These are phyloP conservation scores for Saccharomycopsis amapae DNA, from an alignment of 805 yeast genomes.

Conservation along the genomic window DNA sequence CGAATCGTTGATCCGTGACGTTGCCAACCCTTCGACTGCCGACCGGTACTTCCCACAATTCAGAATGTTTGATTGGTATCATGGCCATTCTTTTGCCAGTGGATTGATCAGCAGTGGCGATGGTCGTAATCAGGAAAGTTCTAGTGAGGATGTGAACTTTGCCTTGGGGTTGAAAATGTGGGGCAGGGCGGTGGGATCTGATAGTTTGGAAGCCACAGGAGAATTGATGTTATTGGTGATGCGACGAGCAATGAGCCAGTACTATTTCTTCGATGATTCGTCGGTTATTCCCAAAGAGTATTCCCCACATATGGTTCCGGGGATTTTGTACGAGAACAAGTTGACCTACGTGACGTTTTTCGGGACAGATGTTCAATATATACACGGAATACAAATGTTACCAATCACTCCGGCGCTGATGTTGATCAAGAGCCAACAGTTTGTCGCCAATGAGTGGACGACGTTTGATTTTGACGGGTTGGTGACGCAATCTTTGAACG, in stretches of 20 bases:
- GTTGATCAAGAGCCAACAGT: slow-evolving; percentile 44
- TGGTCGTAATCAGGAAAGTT: slow-evolving; percentile 65
- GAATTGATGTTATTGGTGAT: slow-evolving; percentile 52
- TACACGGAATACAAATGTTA: slow-evolving; percentile 74
- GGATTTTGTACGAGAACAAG: slow-evolving; percentile 66
- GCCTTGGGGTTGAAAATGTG: slow-evolving; percentile 63
- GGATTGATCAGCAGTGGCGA: slow-evolving; percentile 57
- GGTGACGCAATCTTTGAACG: not conserved
- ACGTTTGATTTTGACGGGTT: slow-evolving; percentile 29
- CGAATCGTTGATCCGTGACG: slow-evolving; percentile 56
- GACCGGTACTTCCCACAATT: slow-evolving; percentile 57
- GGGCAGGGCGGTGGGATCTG: slow-evolving; percentile 53
- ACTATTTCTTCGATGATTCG: slow-evolving; percentile 58
- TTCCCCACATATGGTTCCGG: slow-evolving; percentile 53
- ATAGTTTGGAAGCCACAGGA: slow-evolving; percentile 44
- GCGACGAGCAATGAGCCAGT: slow-evolving; percentile 45
- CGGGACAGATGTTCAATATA: slow-evolving; percentile 52
- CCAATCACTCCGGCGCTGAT: slow-evolving; percentile 65
- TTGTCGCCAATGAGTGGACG: slow-evolving; percentile 57
- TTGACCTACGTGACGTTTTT: slow-evolving; percentile 67
- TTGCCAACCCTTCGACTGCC: slow-evolving; percentile 49
- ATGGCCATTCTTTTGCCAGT: slow-evolving; percentile 71
- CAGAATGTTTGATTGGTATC: slow-evolving; percentile 62
- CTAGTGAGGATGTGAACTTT: slow-evolving; percentile 67
- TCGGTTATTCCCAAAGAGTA: slow-evolving; percentile 43